Conservation (phyloP, 768 basidiomycete species). For the Leccinum variicolor region DNA sequence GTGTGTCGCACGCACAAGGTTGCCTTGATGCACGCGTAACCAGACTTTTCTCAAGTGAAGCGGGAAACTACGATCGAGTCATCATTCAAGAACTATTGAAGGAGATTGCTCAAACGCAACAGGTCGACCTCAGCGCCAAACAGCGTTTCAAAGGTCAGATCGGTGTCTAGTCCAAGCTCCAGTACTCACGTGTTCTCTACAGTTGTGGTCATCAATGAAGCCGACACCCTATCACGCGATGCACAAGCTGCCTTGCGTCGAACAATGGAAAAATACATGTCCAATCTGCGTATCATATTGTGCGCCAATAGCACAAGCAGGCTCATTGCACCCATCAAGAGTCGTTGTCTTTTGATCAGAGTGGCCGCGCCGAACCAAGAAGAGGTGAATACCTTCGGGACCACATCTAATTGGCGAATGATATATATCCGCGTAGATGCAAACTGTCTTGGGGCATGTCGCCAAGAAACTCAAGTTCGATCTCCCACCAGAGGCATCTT, state of each 20-base stretch:
- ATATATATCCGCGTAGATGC: slow-evolving; percentile 55
- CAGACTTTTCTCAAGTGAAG: slow-evolving; percentile 60
- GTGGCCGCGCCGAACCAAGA: slow-evolving; percentile 81
- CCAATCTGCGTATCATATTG: slow-evolving; percentile 93
- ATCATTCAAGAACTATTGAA: slow-evolving; percentile 97
- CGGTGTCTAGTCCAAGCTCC: neutral
- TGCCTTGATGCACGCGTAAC: neutral
- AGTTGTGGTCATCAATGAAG: slow-evolving; percentile 99
- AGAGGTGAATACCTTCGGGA: slow-evolving; percentile 52
- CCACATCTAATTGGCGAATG: neutral
- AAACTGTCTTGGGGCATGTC: slow-evolving; percentile 70
- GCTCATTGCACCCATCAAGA: slow-evolving; percentile 95
- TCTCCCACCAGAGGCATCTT: slow-evolving; percentile 72
- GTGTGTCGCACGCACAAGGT: slow-evolving; percentile 38
- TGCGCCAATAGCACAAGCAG: slow-evolving; percentile 95
- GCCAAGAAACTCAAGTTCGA: slow-evolving; percentile 77
- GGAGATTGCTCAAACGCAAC: slow-evolving; percentile 98
- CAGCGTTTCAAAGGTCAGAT: slow-evolving; percentile 92
- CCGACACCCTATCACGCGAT: slow-evolving; percentile 91
- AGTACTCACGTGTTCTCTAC: neutral
- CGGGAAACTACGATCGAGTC: slow-evolving; percentile 90
- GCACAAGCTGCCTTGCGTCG: slow-evolving; percentile 95
- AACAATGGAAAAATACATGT: slow-evolving; percentile 99
- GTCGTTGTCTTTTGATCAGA: slow-evolving; percentile 89
- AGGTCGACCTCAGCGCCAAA: slow-evolving; percentile 92